Percentiles rank a stretch among this genome's conserved stretches.
Evolutionary conservation across 805 yeast genomes (phyloP).

Genomic region (Candida maris): DNA sequence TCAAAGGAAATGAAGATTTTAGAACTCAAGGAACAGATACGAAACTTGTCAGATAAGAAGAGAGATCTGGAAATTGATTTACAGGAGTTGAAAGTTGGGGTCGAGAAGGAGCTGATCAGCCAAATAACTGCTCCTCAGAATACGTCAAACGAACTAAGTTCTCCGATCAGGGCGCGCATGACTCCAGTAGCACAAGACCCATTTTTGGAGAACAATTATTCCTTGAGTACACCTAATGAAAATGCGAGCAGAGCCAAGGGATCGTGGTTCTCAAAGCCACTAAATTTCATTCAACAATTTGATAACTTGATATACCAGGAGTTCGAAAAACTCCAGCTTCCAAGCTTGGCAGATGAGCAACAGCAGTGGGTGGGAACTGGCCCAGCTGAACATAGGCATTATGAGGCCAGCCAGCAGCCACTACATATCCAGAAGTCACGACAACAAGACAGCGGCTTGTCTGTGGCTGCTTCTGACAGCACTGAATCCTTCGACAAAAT

Average conservation of each 20-base stretch:
- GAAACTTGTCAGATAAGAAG: constrained; percentile 38
- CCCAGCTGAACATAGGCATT: background rate
- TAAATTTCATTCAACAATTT: constrained; percentile 60
- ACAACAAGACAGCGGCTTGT: background rate
- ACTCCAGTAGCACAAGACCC: constrained; percentile 21
- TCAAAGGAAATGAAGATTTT: constrained; percentile 65
- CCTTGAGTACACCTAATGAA: constrained; percentile 12
- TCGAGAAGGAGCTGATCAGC: constrained; percentile 43
- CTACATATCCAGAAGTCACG: constrained; percentile 6
- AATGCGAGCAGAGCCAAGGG: constrained; percentile 22
- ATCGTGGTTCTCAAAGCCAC: constrained; percentile 46
- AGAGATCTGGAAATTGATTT: constrained; percentile 46
- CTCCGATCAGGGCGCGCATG: constrained; percentile 6
- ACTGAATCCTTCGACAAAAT: constrained; percentile 15
- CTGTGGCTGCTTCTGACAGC: constrained; percentile 9
- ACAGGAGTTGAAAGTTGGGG: constrained; percentile 43
- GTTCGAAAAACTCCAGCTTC: constrained; percentile 49
- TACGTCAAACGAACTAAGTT: constrained; percentile 1
- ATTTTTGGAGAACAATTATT: constrained; percentile 15
- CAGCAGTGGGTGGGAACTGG: background rate
- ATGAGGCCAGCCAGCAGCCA: background rate
- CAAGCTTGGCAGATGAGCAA: constrained; percentile 25
- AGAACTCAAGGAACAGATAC: constrained; percentile 56
- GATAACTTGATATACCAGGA: constrained; percentile 66
- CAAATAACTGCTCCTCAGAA: constrained; percentile 30